Evolutionary conservation across 257 asterid genomes (phyloP).

Genomic region (Capsicum chinense): DNA sequence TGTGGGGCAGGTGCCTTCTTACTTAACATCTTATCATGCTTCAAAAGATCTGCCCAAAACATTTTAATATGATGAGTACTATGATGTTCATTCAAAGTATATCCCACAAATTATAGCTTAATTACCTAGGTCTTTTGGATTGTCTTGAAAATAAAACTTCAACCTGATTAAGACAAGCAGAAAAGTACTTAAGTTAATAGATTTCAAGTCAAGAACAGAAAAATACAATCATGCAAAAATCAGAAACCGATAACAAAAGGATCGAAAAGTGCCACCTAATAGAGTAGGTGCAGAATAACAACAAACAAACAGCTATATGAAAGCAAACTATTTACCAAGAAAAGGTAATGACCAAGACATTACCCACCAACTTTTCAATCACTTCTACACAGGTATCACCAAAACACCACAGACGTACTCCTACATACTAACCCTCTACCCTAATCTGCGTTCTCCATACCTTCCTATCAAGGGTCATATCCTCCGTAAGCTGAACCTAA

Average conservation of each 20-base stretch:
- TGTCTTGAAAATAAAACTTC: slow-evolving; percentile 94
- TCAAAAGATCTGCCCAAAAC: slow-evolving; percentile 69
- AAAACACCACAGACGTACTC: no score
- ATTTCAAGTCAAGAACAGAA: slow-evolving; percentile 1
- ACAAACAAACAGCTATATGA: neutral
- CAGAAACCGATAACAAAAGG: neutral
- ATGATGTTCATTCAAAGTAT: neutral
- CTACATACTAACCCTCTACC: no score
- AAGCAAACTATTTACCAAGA: neutral
- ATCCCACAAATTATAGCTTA: neutral
- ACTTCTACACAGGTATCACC: no score
- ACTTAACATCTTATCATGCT: slow-evolving; percentile 84
- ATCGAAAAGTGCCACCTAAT: no score
- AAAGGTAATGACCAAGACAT: no score
- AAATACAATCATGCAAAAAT: neutral
- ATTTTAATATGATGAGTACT: slow-evolving; percentile 8
- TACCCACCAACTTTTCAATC: no score
- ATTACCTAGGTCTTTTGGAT: slow-evolving; percentile 88
- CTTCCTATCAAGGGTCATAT: no score
- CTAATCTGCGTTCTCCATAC: no score
- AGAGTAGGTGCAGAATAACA: neutral
- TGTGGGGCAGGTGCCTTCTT: slow-evolving; percentile 84
- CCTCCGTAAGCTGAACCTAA: no score
- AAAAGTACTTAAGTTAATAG: neutral
- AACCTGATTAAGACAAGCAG: slow-evolving; percentile 54